These are phyloP conservation scores for Pleodorina starrii DNA, from an alignment of 139 green algal genomes.

Conservation along the genomic window DNA sequence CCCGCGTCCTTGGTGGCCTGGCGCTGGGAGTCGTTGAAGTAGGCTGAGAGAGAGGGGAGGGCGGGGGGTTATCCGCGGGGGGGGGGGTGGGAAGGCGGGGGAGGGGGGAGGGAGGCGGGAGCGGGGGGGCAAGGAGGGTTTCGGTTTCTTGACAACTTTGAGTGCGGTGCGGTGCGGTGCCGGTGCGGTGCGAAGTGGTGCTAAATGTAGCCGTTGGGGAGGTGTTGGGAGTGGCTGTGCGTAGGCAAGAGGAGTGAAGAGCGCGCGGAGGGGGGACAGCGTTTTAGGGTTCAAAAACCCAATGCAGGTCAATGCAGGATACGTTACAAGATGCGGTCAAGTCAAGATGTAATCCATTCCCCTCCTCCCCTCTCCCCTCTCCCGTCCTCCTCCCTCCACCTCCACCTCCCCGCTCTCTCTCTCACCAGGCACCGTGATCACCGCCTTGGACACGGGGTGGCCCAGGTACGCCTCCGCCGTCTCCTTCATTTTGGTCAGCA, in stretches of 20 bases:
- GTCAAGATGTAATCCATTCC: background rate
- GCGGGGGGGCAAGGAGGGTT: background rate
- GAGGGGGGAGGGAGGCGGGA: background rate
- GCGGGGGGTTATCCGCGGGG: background rate
- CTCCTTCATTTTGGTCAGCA: slow-evolving; percentile 98
- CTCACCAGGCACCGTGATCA: slow-evolving; percentile 96
- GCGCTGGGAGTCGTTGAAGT: slow-evolving; percentile 99
- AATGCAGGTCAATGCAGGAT: too few relatives aligned
- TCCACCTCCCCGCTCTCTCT: too few relatives aligned
- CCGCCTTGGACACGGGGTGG: slow-evolving; percentile 88
- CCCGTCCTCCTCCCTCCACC: too few relatives aligned
- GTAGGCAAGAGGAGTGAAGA: too few relatives aligned
- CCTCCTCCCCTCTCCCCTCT: background rate
- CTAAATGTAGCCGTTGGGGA: too few relatives aligned
- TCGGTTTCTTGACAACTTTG: too few relatives aligned
- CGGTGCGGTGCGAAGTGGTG: too few relatives aligned
- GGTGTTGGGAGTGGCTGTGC: too few relatives aligned
- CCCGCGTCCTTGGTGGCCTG: slow-evolving; percentile 92
- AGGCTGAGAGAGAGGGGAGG: slow-evolving; percentile 73
- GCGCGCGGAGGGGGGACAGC: too few relatives aligned
- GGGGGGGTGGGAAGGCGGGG: background rate
- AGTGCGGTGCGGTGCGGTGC: too few relatives aligned
- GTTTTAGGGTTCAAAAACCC: too few relatives aligned
- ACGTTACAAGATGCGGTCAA: too few relatives aligned
- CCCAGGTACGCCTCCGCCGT: slow-evolving; percentile 97